These are phyloP conservation scores for Boletus hoseneyae DNA, from an alignment of 1,284 basidiomycete genomes.

Conservation along the genomic window DNA sequence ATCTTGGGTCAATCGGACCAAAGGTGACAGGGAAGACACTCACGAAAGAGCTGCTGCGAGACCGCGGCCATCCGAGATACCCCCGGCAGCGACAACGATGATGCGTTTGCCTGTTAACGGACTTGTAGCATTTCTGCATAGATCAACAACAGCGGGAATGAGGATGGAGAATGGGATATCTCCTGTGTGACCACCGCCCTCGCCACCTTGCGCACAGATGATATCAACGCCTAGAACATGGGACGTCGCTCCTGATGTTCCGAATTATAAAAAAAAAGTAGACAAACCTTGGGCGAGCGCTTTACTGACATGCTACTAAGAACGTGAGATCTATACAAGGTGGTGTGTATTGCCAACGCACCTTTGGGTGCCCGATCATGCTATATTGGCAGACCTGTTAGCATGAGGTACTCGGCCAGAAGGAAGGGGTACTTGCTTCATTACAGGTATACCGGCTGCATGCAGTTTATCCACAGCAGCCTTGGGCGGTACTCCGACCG, in stretches of 20 bases:
- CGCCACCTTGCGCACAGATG: slow-evolving; percentile 80
- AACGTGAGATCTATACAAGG: slow-evolving; percentile 3
- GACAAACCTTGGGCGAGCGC: slow-evolving; percentile 67
- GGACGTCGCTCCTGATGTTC: not conserved
- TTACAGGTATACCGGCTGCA: slow-evolving; percentile 72
- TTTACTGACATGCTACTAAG: slow-evolving; percentile 66
- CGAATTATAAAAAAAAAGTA: not conserved
- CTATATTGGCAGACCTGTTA: slow-evolving; percentile 35
- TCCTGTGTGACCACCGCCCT: slow-evolving; percentile 78
- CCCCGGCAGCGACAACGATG: slow-evolving; percentile 79
- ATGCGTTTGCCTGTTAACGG: slow-evolving; percentile 77
- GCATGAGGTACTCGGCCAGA: not conserved
- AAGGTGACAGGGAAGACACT: slow-evolving; percentile 22
- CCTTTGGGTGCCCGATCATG: slow-evolving; percentile 90
- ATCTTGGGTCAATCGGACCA: not conserved
- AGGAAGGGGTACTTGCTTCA: slow-evolving; percentile 61
- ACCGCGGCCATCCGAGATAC: slow-evolving; percentile 79
- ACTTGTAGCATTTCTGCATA: slow-evolving; percentile 59
- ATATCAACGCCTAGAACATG: slow-evolving; percentile 67
- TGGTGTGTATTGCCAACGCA: slow-evolving; percentile 24
- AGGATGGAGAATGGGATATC: slow-evolving; percentile 75
- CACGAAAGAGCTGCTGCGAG: slow-evolving; percentile 77
- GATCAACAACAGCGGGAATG: slow-evolving; percentile 76
- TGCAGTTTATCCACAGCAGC: slow-evolving; percentile 80
- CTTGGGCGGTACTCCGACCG: slow-evolving; percentile 82